A percentile compares a stretch with the other conserved stretches of the same genome.
Evolutionary conservation across 495 filamentous ascomycete genomes (phyloP).

Genomic region (Neurospora sp.): DNA sequence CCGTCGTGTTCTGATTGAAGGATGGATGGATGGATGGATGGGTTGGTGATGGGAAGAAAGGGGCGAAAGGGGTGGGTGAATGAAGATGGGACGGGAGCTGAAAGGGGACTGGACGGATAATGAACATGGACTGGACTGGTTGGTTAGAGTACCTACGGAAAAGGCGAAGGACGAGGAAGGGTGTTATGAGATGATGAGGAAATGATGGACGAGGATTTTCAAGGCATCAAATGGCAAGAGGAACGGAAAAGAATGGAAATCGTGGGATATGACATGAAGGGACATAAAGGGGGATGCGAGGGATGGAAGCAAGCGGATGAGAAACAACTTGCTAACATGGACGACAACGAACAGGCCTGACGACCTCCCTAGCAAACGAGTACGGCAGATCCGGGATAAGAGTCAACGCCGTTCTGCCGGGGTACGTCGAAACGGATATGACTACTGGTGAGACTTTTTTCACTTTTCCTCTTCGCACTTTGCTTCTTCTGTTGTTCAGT

Average conservation of each 20-base stretch:
- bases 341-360: constrained; percentile 41
- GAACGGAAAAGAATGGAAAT: background rate
- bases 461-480: background rate
- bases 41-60: background rate
- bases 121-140: background rate
- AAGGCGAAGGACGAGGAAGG: background rate
- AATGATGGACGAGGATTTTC: background rate
- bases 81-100: background rate
- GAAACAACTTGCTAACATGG: constrained; percentile 1
- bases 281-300: too few relatives aligned
- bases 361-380: constrained; percentile 58
- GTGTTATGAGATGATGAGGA: background rate
- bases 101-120: background rate
- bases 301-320: background rate
- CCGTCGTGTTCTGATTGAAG: background rate
- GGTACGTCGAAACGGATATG: constrained; percentile 75
- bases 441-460: constrained; percentile 46
- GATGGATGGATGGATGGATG: background rate
- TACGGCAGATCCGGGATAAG: constrained; percentile 47
- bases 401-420: constrained; percentile 74
- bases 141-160: background rate
- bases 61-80: background rate
- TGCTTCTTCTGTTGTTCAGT: background rate
- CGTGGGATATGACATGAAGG: background rate
- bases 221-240: background rate